Conservation (phyloP, 2,329 filamentous ascomycete genomes). For the Hortaea sp. region DNA sequence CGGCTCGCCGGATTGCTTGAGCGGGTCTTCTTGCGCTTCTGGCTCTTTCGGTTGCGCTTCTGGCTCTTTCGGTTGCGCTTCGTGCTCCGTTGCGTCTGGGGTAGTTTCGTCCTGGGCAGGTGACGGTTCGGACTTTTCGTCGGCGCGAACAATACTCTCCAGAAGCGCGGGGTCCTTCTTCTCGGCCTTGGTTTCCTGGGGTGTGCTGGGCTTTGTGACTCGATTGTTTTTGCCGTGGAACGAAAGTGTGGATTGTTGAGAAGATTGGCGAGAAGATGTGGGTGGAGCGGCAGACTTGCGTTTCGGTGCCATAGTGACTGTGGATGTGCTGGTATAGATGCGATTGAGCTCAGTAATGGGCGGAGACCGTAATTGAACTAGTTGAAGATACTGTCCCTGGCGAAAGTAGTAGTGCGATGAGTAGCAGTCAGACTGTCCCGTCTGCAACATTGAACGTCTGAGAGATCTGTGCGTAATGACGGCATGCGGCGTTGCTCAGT, state of each 20-base stretch:
- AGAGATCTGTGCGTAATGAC: neutral
- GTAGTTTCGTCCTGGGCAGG: slow-evolving; percentile 23
- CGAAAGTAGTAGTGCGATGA: neutral
- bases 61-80: slow-evolving; percentile 26
- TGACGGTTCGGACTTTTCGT: slow-evolving; percentile 20
- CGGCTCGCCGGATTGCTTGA: slow-evolving; percentile 7
- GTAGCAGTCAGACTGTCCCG: no score
- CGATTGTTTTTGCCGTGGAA: slow-evolving; percentile 44
- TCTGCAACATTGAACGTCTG: no score
- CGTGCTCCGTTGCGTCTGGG: slow-evolving; percentile 25
- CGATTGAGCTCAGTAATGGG: no score
- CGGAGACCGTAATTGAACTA: no score
- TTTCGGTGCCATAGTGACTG: slow-evolving; percentile 6
- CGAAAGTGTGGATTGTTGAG: slow-evolving; percentile 48
- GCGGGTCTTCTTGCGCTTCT: slow-evolving; percentile 15
- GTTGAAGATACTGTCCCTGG: neutral
- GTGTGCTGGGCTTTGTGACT: slow-evolving; percentile 47
- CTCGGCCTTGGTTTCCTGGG: slow-evolving; percentile 21
- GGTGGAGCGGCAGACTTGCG: slow-evolving; percentile 18
- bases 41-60: slow-evolving; percentile 27
- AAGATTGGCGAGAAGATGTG: slow-evolving; percentile 35
- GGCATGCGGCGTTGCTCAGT: neutral
- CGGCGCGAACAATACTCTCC: slow-evolving; percentile 17
- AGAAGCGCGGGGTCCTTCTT: slow-evolving; percentile 31
- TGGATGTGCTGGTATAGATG: neutral